Base-by-base conservation (phyloP, 345 rosid species). In the Carallia brachiata region DNA sequence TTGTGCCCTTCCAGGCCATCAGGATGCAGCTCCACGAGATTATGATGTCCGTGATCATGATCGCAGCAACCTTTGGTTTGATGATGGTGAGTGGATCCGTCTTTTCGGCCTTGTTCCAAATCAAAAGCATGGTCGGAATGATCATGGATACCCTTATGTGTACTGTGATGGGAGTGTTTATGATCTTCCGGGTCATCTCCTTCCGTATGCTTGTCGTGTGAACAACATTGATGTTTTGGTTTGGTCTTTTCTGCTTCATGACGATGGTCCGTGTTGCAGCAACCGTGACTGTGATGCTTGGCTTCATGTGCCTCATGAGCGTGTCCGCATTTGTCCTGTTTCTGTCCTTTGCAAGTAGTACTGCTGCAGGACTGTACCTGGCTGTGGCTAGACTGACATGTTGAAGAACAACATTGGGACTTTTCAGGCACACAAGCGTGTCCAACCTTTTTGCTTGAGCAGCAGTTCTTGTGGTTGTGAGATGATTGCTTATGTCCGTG, bases 401-500 rank as follows among this genome's bases (percentile, higher is more conserved):
- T 17, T 39, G 36, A 40, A 18, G 66, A 48, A 44, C 54, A 63
- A 1, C 30, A 31, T 6, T 52, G 56, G 36, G 65, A 66, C 6
- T 70, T 55, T 47, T 30, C 61, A 55, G 69, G 28, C 30, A 30
- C 55, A 61, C 60, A 71, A 0, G 0, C 30, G 34, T 67, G 65
- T 47, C 60, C 65, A 23, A 62, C 66, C 10, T 69, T 72, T 12
- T 6, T 16, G 60, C 58, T 17, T 7, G 74, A 52, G 56, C 72
- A 67, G 28, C 76, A 67, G 19, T 44, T 69, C 52, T 57, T 65
- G 31, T 66, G 39, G 52, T 31, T 27, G 32, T 62, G 61, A 16
- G 75, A 19, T 6, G 70, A 66, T 40, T 57, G 36, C 30, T 44
- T 37, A 47, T 54, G n/a, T n/a, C 62, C 58, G 30, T 63, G 15